These are phyloP conservation scores for Sporodiniella umbellata DNA, from an alignment of 371 early-diverging fungal species.

Conservation along the genomic window DNA sequence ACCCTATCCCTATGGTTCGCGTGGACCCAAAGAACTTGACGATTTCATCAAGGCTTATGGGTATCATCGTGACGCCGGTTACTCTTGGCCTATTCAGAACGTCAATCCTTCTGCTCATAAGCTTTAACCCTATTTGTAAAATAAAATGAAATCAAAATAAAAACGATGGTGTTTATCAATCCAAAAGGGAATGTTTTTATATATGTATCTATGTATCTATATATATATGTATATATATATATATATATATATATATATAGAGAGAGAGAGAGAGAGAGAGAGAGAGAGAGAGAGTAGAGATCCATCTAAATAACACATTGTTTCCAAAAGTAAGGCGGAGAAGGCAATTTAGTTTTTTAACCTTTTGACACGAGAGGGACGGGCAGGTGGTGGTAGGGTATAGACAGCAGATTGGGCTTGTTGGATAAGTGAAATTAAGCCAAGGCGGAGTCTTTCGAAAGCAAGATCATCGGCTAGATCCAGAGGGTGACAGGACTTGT, in stretches of 20 bases:
- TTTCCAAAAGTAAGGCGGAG: no score
- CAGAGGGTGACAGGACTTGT: not conserved
- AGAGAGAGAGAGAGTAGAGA: no score
- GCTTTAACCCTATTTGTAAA: slow-evolving; percentile 13
- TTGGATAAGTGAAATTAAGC: slow-evolving; percentile 37
- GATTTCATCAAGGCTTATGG: slow-evolving; percentile 75
- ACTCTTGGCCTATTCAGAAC: slow-evolving; percentile 26
- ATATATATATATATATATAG: no score
- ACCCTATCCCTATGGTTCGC: slow-evolving; percentile 82
- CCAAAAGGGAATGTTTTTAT: no score
- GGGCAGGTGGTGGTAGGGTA: not conserved
- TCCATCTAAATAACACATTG: no score
- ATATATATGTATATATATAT: no score
- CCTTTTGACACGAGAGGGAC: no score
- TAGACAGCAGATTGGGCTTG: slow-evolving; percentile 39
- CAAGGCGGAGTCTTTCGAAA: slow-evolving; percentile 30
- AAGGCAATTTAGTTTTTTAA: no score
- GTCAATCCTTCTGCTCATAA: slow-evolving; percentile 21
- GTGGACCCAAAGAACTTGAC: slow-evolving; percentile 81
- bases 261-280: no score
- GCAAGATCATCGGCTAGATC: slow-evolving; percentile 24
- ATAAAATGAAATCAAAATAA: no score
- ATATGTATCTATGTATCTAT: no score
- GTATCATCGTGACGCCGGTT: slow-evolving; percentile 21
- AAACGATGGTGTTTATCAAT: no score